These are phyloP conservation scores for Dactylellina haptotyla DNA, from an alignment of 2,329 filamentous ascomycete species.

Conservation along the genomic window DNA sequence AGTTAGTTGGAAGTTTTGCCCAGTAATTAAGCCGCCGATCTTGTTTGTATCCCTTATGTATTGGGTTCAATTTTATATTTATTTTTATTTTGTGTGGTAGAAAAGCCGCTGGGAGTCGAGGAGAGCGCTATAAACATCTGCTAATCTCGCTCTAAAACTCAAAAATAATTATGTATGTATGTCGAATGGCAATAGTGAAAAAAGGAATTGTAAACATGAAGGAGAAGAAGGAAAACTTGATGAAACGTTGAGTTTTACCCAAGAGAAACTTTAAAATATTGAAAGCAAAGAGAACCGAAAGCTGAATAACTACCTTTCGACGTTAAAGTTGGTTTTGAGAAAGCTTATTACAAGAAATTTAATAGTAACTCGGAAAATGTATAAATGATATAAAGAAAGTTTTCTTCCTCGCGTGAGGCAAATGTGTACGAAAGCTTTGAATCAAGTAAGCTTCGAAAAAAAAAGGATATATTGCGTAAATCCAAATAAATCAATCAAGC, in stretches of 20 bases:
- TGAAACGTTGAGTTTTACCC: too few relatives aligned
- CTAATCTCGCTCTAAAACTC: conserved; percentile 24
- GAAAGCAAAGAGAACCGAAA: conserved; percentile 1
- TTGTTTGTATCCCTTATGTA: conserved; percentile 5
- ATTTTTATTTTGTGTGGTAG: background rate
- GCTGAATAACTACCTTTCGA: conserved; percentile 2
- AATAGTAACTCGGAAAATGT: conserved; percentile 18
- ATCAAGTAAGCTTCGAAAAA: conserved; percentile 1
- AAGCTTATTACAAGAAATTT: conserved; percentile 46
- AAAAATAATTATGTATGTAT: too few relatives aligned
- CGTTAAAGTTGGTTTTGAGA: conserved; percentile 15
- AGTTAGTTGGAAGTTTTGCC: background rate
- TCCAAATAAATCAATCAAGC: background rate
- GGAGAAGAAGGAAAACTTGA: background rate
- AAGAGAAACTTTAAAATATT: conserved; percentile 9
- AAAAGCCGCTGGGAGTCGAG: conserved; percentile 2
- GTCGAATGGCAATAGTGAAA: too few relatives aligned
- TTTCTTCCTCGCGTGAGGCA: conserved; percentile 36
- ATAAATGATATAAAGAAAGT: conserved; percentile 35
- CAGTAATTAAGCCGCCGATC: conserved; percentile 14
- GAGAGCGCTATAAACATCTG: conserved; percentile 20
- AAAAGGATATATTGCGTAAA: conserved; percentile 13
- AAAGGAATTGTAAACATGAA: background rate
- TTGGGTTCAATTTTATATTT: background rate
- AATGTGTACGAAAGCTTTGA: conserved; percentile 16